These are phyloP conservation scores for Hypoxylon sp. DNA, from an alignment of 2,329 filamentous ascomycete species.

Conservation along the genomic window DNA sequence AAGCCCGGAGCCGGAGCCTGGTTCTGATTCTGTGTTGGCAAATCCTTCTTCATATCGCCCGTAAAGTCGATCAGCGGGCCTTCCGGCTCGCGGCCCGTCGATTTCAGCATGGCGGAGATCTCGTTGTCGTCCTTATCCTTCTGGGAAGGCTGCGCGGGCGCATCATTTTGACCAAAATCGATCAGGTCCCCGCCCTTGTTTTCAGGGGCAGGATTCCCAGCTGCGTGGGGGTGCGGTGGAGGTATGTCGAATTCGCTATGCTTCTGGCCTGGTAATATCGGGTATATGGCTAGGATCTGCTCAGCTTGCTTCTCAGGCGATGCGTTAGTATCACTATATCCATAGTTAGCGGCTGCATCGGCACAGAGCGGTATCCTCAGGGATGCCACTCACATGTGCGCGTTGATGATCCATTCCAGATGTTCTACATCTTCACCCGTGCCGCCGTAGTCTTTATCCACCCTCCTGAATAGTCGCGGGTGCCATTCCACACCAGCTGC, in stretches of 20 bases:
- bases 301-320: constrained; percentile 79
- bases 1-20: constrained; percentile 44
- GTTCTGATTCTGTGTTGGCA: constrained; percentile 57
- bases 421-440: constrained; percentile 87
- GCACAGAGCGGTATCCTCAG: background rate
- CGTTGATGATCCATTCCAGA: constrained; percentile 95
- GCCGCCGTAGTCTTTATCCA: constrained; percentile 78
- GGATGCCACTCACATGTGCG: constrained; percentile 76
- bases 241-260: constrained; percentile 68
- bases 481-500: constrained; percentile 89
- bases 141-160: constrained; percentile 18
- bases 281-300: constrained; percentile 89
- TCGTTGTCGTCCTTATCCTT: constrained; percentile 52
- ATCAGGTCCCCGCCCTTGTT: constrained; percentile 64
- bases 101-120: constrained; percentile 61
- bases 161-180: constrained; percentile 67
- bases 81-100: constrained; percentile 63
- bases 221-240: constrained; percentile 58
- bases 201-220: constrained; percentile 35
- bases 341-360: constrained; percentile 33
- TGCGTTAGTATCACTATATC: constrained; percentile 66
- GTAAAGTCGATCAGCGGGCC: constrained; percentile 71
- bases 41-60: constrained; percentile 65
- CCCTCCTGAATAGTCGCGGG: constrained; percentile 84
- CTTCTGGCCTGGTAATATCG: constrained; percentile 84